Percentiles rank a stretch among this genome's conserved stretches.
phyloP scores from a whole-genome alignment of 192 early-diverging fungal species.

The Chytriomyces confervae region DNA sequence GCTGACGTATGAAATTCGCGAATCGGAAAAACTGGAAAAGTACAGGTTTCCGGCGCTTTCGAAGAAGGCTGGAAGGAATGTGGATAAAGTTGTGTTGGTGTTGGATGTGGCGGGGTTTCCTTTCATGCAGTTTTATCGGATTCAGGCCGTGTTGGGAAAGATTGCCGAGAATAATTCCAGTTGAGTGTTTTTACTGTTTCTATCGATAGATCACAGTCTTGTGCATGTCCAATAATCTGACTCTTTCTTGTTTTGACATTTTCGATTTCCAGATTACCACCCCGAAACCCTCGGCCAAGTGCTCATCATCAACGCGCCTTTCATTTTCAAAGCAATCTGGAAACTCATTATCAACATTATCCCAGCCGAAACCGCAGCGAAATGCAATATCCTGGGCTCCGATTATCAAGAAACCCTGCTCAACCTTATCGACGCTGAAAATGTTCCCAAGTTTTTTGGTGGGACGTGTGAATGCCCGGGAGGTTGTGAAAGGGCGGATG shows the following conservation, averaged over 20 bases:
- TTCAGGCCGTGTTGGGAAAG: not conserved
- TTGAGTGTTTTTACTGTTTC: too few species aligned
- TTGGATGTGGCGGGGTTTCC: conserved; percentile 76
- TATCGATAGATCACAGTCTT: too few species aligned
- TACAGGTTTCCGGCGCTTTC: conserved; percentile 75
- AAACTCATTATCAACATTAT: conserved; percentile 1
- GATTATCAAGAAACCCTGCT: conserved; percentile 15
- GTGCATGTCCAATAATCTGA: conserved; percentile 61
- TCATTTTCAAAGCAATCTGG: conserved; percentile 59
- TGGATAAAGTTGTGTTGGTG: conserved; percentile 78
- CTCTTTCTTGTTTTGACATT: conserved; percentile 64
- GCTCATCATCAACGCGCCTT: conserved; percentile 82
- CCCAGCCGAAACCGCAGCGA: not conserved
- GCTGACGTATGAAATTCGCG: conserved; percentile 62
- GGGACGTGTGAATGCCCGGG: conserved; percentile 29
- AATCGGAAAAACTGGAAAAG: conserved; percentile 68
- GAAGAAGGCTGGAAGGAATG: conserved; percentile 54
- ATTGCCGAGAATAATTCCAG: not conserved
- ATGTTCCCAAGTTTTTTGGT: conserved; percentile 13
- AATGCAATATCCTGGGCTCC: conserved; percentile 22
- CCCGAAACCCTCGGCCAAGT: conserved; percentile 82
- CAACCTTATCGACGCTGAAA: conserved; percentile 26
- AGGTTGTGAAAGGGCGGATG: conserved; percentile 28
- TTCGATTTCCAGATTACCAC: conserved; percentile 87
- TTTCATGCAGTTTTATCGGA: not conserved